These are phyloP conservation scores for Nelumbo lutea DNA, from an alignment of 164 flowering plant species.

Conservation along the genomic window DNA sequence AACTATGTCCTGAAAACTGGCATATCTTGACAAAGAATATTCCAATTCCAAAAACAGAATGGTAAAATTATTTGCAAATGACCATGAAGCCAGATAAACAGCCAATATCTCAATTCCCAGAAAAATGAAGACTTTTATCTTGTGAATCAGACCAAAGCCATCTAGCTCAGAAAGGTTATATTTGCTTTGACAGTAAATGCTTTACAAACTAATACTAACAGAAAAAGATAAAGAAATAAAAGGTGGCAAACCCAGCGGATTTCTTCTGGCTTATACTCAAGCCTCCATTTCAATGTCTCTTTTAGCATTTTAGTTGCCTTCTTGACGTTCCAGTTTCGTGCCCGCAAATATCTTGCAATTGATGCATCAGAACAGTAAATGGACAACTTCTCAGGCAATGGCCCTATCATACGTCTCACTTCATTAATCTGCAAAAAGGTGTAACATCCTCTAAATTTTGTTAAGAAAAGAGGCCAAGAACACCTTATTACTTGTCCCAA, in stretches of 20 bases:
- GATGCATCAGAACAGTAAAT: conserved; percentile 73
- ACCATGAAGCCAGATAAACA: background rate
- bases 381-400: conserved; percentile 47
- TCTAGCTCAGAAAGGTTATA: background rate
- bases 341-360: conserved; percentile 59
- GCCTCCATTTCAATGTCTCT: conserved; percentile 84
- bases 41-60: background rate
- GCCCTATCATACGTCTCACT: conserved; percentile 55
- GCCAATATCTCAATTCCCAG: background rate
- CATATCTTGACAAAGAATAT: background rate
- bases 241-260: conserved; percentile 75
- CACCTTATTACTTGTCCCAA: background rate
- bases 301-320: conserved; percentile 89
- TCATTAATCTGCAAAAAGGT: conserved; percentile 60
- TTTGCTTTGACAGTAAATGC: background rate
- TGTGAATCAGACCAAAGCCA: background rate
- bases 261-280: conserved; percentile 79
- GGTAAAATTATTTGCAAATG: too few relatives aligned
- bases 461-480: background rate
- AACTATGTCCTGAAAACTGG: too few relatives aligned
- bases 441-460: background rate
- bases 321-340: conserved; percentile 84
- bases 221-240: background rate
- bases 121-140: background rate
- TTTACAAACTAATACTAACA: background rate